These are phyloP conservation scores for Cairneyella variabilis DNA, from an alignment of 495 filamentous ascomycete genomes.

Conservation along the genomic window DNA sequence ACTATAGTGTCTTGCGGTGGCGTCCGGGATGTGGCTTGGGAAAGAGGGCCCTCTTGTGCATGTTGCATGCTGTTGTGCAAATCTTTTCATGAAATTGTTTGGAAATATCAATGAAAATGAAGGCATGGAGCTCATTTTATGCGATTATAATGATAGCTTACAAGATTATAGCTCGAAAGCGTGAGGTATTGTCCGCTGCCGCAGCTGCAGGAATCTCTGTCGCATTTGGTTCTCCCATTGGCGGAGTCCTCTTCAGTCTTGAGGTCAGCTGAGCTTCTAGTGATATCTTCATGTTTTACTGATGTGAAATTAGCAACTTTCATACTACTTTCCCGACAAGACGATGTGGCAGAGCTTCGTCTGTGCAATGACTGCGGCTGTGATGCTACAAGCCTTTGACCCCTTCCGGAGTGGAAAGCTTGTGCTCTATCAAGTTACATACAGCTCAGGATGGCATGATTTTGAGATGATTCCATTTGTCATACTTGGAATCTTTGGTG, in stretches of 20 bases:
- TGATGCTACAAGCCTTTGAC: slow-evolving; percentile 87
- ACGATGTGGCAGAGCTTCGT: slow-evolving; percentile 99
- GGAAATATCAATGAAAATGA: slow-evolving; percentile 82
- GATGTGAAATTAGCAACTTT: slow-evolving; percentile 60
- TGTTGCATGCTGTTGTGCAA: slow-evolving; percentile 96
- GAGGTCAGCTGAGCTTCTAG: slow-evolving; percentile 49
- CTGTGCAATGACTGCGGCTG: slow-evolving; percentile 95
- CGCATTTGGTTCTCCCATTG: slow-evolving; percentile 95
- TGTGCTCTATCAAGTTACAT: slow-evolving; percentile 94
- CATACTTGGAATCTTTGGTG: slow-evolving; percentile 79
- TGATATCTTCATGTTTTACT: background rate
- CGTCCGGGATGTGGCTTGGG: slow-evolving; percentile 96
- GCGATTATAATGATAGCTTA: slow-evolving; percentile 7
- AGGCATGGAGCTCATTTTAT: slow-evolving; percentile 48
- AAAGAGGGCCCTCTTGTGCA: slow-evolving; percentile 97
- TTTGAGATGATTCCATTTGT: slow-evolving; percentile 91
- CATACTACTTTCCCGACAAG: slow-evolving; percentile 98
- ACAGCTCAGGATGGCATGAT: slow-evolving; percentile 86
- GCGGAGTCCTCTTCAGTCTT: slow-evolving; percentile 86
- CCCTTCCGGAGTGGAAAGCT: slow-evolving; percentile 96
- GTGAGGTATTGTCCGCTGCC: slow-evolving; percentile 91
- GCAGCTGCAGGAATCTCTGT: slow-evolving; percentile 95
- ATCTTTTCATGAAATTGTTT: slow-evolving; percentile 90
- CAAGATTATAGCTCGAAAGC: slow-evolving; percentile 67
- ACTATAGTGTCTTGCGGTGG: slow-evolving; percentile 79